phyloP scores from a whole-genome alignment of 2,329 filamentous ascomycete genomes.

The Monilinia polystroma region DNA sequence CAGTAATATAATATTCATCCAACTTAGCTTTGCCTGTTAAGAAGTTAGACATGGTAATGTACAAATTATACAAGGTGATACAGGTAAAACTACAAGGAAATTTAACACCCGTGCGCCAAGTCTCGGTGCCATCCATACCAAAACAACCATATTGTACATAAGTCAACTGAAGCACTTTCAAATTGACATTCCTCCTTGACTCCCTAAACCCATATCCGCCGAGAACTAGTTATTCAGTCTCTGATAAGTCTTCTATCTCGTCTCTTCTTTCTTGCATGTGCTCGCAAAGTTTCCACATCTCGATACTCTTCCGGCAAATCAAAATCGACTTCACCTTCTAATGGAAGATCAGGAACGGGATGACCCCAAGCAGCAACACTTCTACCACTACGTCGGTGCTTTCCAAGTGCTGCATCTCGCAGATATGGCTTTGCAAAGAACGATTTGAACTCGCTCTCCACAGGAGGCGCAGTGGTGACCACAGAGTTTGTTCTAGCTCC shows the following conservation, averaged over 20 bases:
- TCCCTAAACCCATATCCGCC: constrained; percentile 23
- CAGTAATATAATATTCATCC: background rate
- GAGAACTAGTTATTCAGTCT: constrained; percentile 9
- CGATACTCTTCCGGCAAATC: constrained; percentile 60
- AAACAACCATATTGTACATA: constrained; percentile 20
- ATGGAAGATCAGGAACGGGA: constrained; percentile 67
- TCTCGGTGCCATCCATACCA: constrained; percentile 11
- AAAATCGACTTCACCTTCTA: constrained; percentile 69
- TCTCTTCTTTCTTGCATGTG: constrained; percentile 62
- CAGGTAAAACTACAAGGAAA: constrained; percentile 6
- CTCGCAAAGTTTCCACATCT: constrained; percentile 52
- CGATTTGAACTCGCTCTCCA: constrained; percentile 69
- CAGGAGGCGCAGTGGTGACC: constrained; percentile 35
- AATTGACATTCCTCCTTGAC: constrained; percentile 32
- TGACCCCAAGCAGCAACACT: constrained; percentile 78
- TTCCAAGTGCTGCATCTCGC: constrained; percentile 75
- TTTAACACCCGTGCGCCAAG: constrained; percentile 8
- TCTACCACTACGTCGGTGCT: constrained; percentile 65
- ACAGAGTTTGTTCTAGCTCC: constrained; percentile 27
- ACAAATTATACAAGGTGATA: constrained; percentile 20
- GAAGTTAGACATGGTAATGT: constrained; percentile 2
- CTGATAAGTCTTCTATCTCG: constrained; percentile 39
- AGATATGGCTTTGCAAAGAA: constrained; percentile 74
- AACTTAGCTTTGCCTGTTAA: background rate
- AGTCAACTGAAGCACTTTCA: constrained; percentile 43